Evolutionary conservation across 23 red algal species (phyloP), one percentile per base, ranked within the genome.

Genomic region (Gracilariopsis chorda): DNA sequence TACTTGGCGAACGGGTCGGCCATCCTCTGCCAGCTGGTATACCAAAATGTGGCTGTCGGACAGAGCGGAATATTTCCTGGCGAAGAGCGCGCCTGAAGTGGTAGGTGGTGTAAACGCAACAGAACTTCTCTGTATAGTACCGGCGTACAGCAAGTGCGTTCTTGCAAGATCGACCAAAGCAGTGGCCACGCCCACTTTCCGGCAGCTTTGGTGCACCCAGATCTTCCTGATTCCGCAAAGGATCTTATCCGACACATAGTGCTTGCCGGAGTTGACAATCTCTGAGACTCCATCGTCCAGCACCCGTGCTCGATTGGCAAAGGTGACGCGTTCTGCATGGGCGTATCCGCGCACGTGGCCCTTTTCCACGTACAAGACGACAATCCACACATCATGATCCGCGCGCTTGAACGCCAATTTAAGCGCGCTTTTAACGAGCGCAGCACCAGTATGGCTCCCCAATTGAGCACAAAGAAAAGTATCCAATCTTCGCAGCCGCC

Each of bases 31-130:
- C 28, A 73, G 2, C 32, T 73, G 36, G 35, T 80, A 80, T 20
- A 80, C 52, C 24, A 55, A 48, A 25, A 80, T 80, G 48, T 28
- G 76, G 34, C 55, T 58, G 13, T 80, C 17, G 4, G 46, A 16
- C 4, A 17, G 52, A 1, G 10, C 39, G 1, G 32, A 33, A 34
- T 87, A 87, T 12, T 53, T 41, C 44, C 29, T 70, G 17, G 70
- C 85, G 17, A 89, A 77, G 44, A 62, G 10, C 13, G 48, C 49
- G 30, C 85, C 85, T 11, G 33, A 12, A 29, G 49, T 55, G 30
- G 85, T 89, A 9, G 85, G 48, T 23, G 85, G 39, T 64, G 65
- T 89, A 57, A 89, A 89, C 39, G 69, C 85, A 12, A 89, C 72
- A 47, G 62, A 25, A 36, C 58, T 33, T 24, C n/a, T 49, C 14